phyloP scores from a whole-genome alignment of 2,329 filamentous ascomycete genomes.

The Dothistroma pini region DNA sequence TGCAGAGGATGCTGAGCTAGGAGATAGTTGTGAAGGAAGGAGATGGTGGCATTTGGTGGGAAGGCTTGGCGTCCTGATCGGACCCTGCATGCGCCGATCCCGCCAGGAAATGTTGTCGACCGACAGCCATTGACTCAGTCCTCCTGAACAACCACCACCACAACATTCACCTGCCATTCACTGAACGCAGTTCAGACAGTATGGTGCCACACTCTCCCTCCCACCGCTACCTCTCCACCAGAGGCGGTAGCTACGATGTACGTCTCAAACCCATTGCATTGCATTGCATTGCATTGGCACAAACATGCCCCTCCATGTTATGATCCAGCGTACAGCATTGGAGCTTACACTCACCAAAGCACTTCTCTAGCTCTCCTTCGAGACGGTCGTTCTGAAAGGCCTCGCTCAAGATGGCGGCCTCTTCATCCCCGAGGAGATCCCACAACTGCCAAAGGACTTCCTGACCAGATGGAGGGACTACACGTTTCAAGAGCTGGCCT shows the following conservation, averaged over 20 bases:
- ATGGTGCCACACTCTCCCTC: slow-evolving; percentile 47
- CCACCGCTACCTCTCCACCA: slow-evolving; percentile 60
- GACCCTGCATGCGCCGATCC: not conserved
- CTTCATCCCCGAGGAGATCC: slow-evolving; percentile 82
- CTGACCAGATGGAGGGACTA: slow-evolving; percentile 70
- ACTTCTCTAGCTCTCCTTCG: slow-evolving; percentile 69
- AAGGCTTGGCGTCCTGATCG: not conserved
- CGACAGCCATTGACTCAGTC: not conserved
- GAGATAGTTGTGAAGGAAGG: not conserved
- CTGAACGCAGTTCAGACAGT: not conserved
- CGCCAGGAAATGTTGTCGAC: not conserved
- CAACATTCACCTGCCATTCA: not conserved
- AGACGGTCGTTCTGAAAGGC: slow-evolving; percentile 85
- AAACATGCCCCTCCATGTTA: slow-evolving; percentile 4
- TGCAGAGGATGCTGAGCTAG: not conserved
- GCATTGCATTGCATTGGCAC: not conserved
- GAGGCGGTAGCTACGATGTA: slow-evolving; percentile 62
- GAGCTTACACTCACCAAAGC: slow-evolving; percentile 32
- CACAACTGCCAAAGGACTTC: slow-evolving; percentile 60
- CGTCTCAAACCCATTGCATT: slow-evolving; percentile 24
- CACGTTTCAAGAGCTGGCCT: slow-evolving; percentile 76
- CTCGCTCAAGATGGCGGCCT: slow-evolving; percentile 82
- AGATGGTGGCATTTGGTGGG: not conserved
- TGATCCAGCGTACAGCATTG: slow-evolving; percentile 11
- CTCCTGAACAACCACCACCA: not conserved